Base-by-base conservation (phyloP, 2,329 filamentous ascomycete species). In the Parafenestella ontariensis region DNA sequence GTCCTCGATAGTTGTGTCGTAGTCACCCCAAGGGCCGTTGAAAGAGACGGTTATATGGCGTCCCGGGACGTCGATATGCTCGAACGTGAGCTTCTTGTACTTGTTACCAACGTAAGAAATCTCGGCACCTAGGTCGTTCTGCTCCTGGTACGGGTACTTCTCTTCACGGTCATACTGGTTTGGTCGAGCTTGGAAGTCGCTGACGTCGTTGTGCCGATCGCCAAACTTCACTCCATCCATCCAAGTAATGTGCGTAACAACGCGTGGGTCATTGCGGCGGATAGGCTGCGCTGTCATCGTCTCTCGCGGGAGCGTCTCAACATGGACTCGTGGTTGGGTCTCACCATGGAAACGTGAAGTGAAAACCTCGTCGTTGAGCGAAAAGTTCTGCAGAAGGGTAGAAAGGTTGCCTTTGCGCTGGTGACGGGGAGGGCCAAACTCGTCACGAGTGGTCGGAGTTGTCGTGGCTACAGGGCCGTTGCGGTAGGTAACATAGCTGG, bases 401-500 rank as follows among this genome's bases (percentile, higher is more conserved):
- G 67, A 67, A 15, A 71, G 40, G 10, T 70, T 66, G 20, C 69
- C 68, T 34, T 65, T 64, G 13, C 58, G 62, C 42, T 60, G 63
- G n/a, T 52, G 41, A 15, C 58, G 61, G 28, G 62, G 59, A 24
- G 59, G 59, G 23, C 58, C 63, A 15, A 62, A 61, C 4, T 63
- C 58, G 21, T 64, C 58, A 29, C 59, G 62, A 3, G 52, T 50
- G n/a, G 53, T 58, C 4, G 58, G 50, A 18, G 63, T 61, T 13
- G 61, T 56, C 4, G 54, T 60, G 13, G 59, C 43, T 10, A 68
- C 60, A 20, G 68, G 66, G 3, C 69, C 68, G 48, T 92, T 87
- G 41, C 91, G 87, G 68, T 94, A 97, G 0, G 91, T 94, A 72
- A 89, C 91, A 79, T 97, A 97, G 2, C 83, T 79, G 5, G 93